These are phyloP conservation scores for Corymbia calophylla DNA, from an alignment of 441 rosid genomes.

Conservation along the genomic window DNA sequence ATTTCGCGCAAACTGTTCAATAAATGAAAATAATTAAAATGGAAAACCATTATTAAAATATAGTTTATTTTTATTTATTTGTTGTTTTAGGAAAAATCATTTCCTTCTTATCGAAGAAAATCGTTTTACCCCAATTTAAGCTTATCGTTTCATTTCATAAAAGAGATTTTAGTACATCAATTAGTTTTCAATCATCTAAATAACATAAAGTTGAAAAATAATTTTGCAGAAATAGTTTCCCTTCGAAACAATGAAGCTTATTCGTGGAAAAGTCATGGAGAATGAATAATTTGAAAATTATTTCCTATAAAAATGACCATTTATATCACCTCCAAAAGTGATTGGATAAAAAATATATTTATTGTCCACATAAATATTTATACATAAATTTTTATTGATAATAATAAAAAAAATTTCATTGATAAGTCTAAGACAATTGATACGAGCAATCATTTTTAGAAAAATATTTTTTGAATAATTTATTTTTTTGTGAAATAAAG, in stretches of 20 bases:
- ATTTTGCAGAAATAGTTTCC: not conserved
- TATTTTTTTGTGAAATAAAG: not conserved
- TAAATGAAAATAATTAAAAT: not conserved
- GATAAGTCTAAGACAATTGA: not conserved
- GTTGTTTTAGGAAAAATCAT: no score
- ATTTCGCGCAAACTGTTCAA: not conserved
- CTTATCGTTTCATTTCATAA: not conserved
- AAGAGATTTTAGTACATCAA: no score
- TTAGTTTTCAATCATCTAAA: accelerated
- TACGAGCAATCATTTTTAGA: not conserved
- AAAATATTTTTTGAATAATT: not conserved
- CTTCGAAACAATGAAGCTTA: accelerated
- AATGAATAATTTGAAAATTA: accelerated
- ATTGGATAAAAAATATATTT: not conserved
- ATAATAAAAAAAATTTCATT: no score
- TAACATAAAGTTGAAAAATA: accelerated
- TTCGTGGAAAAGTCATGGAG: not conserved
- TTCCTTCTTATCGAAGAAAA: not conserved
- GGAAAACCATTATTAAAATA: not conserved
- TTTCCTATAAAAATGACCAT: accelerated
- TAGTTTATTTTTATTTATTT: not conserved
- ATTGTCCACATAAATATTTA: not conserved
- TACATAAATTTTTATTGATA: not conserved
- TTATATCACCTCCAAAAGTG: not conserved
- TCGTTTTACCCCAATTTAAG: not conserved